These are phyloP conservation scores for Coelastrella sp. DNA, from an alignment of 139 green algal species.

Conservation along the genomic window DNA sequence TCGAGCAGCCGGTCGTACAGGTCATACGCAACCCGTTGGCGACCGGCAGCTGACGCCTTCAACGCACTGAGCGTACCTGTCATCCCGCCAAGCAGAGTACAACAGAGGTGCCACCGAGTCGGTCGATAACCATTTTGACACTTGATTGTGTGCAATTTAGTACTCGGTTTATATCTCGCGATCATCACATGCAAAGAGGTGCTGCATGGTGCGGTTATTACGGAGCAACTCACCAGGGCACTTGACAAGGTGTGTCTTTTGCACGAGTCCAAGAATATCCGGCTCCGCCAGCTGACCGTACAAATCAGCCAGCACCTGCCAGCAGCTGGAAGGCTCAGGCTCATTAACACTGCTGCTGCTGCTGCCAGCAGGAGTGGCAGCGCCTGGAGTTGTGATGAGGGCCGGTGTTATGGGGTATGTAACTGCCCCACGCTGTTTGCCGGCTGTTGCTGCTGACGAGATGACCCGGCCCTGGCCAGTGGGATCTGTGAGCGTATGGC, in stretches of 20 bases:
- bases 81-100: not conserved
- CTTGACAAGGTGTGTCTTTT: conserved; percentile 23
- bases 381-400: not conserved
- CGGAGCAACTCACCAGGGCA: not conserved
- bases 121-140: no score
- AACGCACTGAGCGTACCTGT: not conserved
- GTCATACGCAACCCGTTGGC: not conserved
- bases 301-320: conserved; percentile 30
- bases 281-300: conserved; percentile 17
- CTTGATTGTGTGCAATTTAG: no score
- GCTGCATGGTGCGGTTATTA: not conserved
- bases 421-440: not conserved
- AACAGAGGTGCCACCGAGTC: no score
- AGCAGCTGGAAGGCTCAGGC: conserved; percentile 26
- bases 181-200: no score
- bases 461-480: not conserved
- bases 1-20: conserved; percentile 14
- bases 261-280: conserved; percentile 19
- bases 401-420: not conserved
- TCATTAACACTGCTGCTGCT: conserved; percentile 6
- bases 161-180: no score
- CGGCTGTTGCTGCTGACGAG: not conserved
- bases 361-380: not conserved
- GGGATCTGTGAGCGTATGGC: not conserved
- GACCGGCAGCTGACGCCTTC: not conserved